Percentiles rank a stretch among this genome's conserved stretches.
Evolutionary conservation across 768 basidiomycete species (phyloP).

Genomic region (Phlegmacium glaucopus): DNA sequence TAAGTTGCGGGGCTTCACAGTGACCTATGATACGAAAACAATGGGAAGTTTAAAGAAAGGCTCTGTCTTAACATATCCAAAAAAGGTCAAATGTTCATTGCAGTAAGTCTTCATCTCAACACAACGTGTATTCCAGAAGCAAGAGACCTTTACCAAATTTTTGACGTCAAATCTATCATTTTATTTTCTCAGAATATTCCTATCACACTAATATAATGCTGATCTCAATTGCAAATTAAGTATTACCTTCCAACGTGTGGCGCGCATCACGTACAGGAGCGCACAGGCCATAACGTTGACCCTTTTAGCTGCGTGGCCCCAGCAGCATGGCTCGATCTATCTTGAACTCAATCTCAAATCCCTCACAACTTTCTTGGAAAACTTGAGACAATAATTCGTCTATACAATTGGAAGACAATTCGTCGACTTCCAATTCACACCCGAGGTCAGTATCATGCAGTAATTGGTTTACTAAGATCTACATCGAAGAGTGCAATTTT

Average conservation of each 20-base stretch:
- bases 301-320: slow-evolving; percentile 12
- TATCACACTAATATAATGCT: no score
- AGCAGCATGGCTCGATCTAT: slow-evolving; percentile 18
- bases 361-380: slow-evolving; percentile 27
- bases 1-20: no score
- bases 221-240: no score
- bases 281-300: no score
- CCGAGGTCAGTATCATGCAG: slow-evolving; percentile 8
- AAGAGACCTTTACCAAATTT: neutral
- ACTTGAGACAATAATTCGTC: slow-evolving; percentile 17
- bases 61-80: neutral
- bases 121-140: neutral
- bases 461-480: neutral
- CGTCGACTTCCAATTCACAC: slow-evolving; percentile 18
- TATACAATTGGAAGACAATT: slow-evolving; percentile 7
- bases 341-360: slow-evolving; percentile 33
- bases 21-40: no score
- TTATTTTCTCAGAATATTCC: no score
- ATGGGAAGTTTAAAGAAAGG: no score
- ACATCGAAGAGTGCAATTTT: neutral
- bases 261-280: no score
- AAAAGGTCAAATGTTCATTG: neutral
- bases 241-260: no score
- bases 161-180: neutral
- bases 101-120: slow-evolving; percentile 1